phyloP scores from a whole-genome alignment of 768 basidiomycete species.

The Omphalotus guepiniiformis region DNA sequence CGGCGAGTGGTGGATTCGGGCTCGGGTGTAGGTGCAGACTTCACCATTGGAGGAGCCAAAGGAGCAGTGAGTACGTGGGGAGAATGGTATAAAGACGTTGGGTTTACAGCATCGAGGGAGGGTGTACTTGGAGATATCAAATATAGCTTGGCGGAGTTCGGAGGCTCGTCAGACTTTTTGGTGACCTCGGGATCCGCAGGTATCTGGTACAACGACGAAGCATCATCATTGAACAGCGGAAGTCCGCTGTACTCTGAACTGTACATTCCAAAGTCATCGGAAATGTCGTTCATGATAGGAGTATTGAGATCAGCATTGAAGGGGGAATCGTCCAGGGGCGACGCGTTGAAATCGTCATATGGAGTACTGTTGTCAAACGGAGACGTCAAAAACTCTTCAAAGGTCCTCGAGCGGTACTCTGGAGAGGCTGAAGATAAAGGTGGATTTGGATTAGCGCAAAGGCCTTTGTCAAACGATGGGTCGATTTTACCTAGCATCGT shows the following conservation, averaged over 20 bases:
- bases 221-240: conserved; percentile 2
- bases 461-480: conserved; percentile 14
- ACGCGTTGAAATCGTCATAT: conserved; percentile 25
- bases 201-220: conserved; percentile 1
- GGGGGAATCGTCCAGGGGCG: conserved; percentile 33
- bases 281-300: conserved; percentile 6
- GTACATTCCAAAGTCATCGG: conserved; percentile 1
- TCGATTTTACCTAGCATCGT: conserved; percentile 12
- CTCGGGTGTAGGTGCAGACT: conserved; percentile 11
- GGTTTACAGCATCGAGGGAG: conserved; percentile 34
- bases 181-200: not conserved
- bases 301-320: conserved; percentile 29
- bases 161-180: conserved; percentile 13
- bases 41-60: conserved; percentile 11
- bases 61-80: conserved; percentile 20
- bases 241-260: not conserved
- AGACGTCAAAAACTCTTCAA: conserved; percentile 28
- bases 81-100: conserved; percentile 29
- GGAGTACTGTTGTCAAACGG: conserved; percentile 19
- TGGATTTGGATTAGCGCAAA: conserved; percentile 15
- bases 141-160: conserved; percentile 35
- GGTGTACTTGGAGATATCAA: conserved; percentile 51
- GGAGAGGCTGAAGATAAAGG: conserved; percentile 17
- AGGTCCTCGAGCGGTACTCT: not conserved
- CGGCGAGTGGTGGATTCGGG: conserved; percentile 28